Base-by-base conservation (phyloP, 805 yeast genomes). In the Cyberlindnera euphorbiae region DNA sequence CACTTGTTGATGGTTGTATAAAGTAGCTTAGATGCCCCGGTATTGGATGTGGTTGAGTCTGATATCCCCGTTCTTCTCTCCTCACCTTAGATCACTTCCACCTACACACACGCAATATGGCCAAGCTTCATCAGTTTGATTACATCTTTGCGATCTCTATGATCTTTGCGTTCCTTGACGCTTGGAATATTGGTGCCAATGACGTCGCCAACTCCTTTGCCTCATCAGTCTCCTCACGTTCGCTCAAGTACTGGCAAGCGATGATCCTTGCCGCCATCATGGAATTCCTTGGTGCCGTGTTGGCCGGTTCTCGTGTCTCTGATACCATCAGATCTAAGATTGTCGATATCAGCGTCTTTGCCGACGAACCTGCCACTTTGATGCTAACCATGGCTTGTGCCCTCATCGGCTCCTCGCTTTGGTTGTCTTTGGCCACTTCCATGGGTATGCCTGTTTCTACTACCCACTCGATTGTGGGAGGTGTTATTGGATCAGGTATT, bases 141-240 rank as follows among this genome's bases (percentile, higher is more conserved):
- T 81, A 79, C 53, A 66, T 82, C 54, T 76, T 82, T 53, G 89
- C 86, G 13, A 69, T 79, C 42, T 75, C 75, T 28, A 69, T 79
- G 69, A 58, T 81, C 42, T 80, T 81, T 59, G 88, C 86, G 41
- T 79, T 78, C 65, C 64, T 82, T 47, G 88, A 82, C 60, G 89
- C 88, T 4, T 82, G 77, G 71, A 81, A 80, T 56, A 81, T 80
- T 48, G 89, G 89, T 34, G 90, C 89, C 21, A 82, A 82, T 53
- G 90, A 82, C 65, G 87, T 82, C 39, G 82, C 89, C 12, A 82
- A 82, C 65, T 82, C 90, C 2, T 82, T 79, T 52, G 82, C 90
- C 1, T 80, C 89, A 3, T 74, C 89, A 0, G 78, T 82, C 5
- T 77, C 88, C 11, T 79, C 89, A 10, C 65, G 82, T 48, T 71